A percentile compares a stretch with the other conserved stretches of the same genome.
Evolutionary conservation across 2,329 filamentous ascomycete species (phyloP).

Genomic region (Parastagonospora nodorum): DNA sequence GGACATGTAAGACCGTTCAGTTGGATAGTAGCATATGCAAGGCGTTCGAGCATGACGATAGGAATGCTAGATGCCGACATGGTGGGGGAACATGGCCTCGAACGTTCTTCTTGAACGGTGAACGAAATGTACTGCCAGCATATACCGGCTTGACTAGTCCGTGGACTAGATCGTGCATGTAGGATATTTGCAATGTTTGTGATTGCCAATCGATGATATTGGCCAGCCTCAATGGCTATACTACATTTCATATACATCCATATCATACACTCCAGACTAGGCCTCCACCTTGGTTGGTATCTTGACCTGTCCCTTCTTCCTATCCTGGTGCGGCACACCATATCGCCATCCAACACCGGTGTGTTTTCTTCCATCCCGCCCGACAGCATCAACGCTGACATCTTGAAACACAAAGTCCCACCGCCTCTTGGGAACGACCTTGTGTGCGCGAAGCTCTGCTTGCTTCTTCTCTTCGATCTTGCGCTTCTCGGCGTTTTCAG

Average conservation of each 20-base stretch:
- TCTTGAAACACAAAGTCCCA: slow-evolving; percentile 67
- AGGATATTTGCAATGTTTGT: not conserved
- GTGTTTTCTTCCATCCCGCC: slow-evolving; percentile 58
- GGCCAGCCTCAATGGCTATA: slow-evolving; percentile 7
- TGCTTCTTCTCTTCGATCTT: slow-evolving; percentile 50
- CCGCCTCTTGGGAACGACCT: slow-evolving; percentile 54
- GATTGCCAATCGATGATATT: not conserved
- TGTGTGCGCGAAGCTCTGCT: slow-evolving; percentile 51
- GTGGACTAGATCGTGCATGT: not conserved
- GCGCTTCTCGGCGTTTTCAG: slow-evolving; percentile 43
- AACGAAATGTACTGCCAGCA: not conserved
- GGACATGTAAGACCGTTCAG: too few species aligned
- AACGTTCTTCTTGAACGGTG: not conserved
- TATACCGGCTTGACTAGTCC: not conserved
- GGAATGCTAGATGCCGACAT: too few species aligned
- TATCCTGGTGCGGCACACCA: slow-evolving; percentile 65
- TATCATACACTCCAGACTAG: slow-evolving; percentile 30
- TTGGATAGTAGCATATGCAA: not conserved
- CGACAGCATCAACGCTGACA: slow-evolving; percentile 61
- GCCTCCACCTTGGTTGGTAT: slow-evolving; percentile 64
- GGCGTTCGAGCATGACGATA: not conserved
- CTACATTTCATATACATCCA: slow-evolving; percentile 26
- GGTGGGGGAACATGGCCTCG: not conserved
- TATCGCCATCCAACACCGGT: slow-evolving; percentile 64
- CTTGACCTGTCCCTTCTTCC: slow-evolving; percentile 67